Conservation (phyloP, 352 stramenopile species). For the Phytopythium chamaehyphon region DNA sequence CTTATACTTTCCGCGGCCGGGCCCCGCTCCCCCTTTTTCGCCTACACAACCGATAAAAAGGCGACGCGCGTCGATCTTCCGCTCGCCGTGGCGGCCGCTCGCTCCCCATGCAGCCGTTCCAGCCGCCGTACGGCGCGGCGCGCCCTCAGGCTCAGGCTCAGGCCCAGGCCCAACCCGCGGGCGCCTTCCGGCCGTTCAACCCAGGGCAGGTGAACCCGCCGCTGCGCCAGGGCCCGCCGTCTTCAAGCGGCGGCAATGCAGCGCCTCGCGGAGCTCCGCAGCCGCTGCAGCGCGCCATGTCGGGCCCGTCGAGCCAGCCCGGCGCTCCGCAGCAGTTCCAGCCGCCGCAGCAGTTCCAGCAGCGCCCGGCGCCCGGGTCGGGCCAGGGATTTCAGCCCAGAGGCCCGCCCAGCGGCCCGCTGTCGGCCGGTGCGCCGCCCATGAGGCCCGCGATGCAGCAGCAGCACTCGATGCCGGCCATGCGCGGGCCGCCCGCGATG, state of each 20-base stretch:
- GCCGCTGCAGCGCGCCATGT: conserved; percentile 19
- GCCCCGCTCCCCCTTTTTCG: too few species aligned
- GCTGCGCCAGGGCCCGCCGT: conserved; percentile 9
- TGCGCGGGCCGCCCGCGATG: conserved; percentile 19
- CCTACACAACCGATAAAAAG: too few species aligned
- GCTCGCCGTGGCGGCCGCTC: not conserved
- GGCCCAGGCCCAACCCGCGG: conserved; percentile 24
- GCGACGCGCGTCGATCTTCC: conserved; percentile 7
- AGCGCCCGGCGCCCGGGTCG: not conserved
- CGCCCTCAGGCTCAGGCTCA: conserved; percentile 21
- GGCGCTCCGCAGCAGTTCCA: conserved; percentile 14
- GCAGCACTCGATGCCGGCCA: conserved; percentile 4
- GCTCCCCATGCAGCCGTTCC: conserved; percentile 26
- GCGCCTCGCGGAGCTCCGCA: conserved; percentile 12
- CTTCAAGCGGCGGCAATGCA: conserved; percentile 26
- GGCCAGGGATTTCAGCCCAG: conserved; percentile 8
- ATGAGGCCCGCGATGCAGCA: conserved; percentile 24
- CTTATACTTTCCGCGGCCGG: too few species aligned
- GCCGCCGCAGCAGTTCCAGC: not conserved
- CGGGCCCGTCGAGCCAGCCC: conserved; percentile 27
- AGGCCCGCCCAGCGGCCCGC: conserved; percentile 5
- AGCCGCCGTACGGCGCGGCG: conserved; percentile 55
- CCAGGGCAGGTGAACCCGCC: conserved; percentile 39
- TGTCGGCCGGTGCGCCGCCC: conserved; percentile 14
- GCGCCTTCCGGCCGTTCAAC: conserved; percentile 68